Base-by-base conservation (phyloP, 441 rosid species). In the Pelargonium cotyledonis region DNA sequence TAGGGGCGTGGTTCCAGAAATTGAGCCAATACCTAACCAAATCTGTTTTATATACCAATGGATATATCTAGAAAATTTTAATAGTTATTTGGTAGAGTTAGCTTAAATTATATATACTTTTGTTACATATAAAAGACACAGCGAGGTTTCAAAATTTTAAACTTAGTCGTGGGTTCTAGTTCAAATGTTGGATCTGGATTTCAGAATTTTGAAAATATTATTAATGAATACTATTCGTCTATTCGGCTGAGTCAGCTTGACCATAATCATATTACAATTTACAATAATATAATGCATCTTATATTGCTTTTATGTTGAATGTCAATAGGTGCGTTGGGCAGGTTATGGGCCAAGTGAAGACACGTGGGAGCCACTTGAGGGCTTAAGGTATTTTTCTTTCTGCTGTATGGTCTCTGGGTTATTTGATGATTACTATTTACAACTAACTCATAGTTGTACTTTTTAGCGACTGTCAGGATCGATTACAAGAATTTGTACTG, bases 361-460 rank as follows among this genome's bases (percentile, higher is more conserved):
- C 66, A 68, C 89, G 0, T 89, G 92, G 96, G 97, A 89, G 65
- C 95, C 95, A 9, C 63, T 80, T 7, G 77, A 79, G 1, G 88
- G 89, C 4, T 75, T 88, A 18, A 66, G 87, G 96, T 89, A 72
- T 74, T 81, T 8, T 65, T 29, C 6, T 46, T 46, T 14, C 5
- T 47, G 55, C 16, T 47, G 55, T 47, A 47, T 47, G 55, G 2
- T 55, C 8, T 55, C 18, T 55, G 9, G 10, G 18, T 19, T 55
- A 55, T 55, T 7, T 19, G 15, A 6, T 19, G 23, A 55, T 7
- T 18, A 1, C 21, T 18, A 55, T 2, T 55, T 18, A 55, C 11
- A 16, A 8, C 18, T 16, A 18, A 55, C 11, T 19, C 15, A 55
- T 44, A 44, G 14, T 44, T 44, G 12, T 68, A 65, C 72, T 67